Base-by-base conservation (phyloP, 192 early-diverging fungal genomes). In the Gigaspora rosea region DNA sequence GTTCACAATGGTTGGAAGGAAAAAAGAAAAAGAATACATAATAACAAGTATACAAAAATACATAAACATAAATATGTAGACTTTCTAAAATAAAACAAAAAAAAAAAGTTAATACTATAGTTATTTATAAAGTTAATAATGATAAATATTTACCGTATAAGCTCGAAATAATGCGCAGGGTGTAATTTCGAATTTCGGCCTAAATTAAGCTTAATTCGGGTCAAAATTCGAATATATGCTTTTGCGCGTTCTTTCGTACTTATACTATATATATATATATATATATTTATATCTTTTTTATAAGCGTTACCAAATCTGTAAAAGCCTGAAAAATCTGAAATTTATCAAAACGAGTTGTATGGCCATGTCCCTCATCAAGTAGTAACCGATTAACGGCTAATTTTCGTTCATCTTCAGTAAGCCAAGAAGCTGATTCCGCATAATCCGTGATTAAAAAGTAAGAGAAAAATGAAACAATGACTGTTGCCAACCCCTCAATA, bases 1-100 rank as follows among this genome's bases (percentile, higher is more conserved):
- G 33, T 85, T 86, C 71, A 94, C 86, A n/a, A 94, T 92, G 16
- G 88, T 88, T 0, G 93, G 92, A 51, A 94, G 79, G 75, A 93
- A 92, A 12, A 91, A 85, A 52, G 87, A 85, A 50, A 91, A 86
- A 72, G 88, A 89, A 54, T 91, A 91, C 6, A 90, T 73, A 7
- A 89, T 86, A 11, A 87, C 91, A 64, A 86, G 82, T 54, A 86
- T 84, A 7, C 89, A 86, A 70, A 91, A 90, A 74, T 89, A 89
- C 20, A 90, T 87, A n/a, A 92, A 66, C 46, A 86, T 83, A 22
- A 85, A 83, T 49, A 90, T 72, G 22, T 88, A 69, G 1, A 84
- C 80, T 71, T 84, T 84, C 83, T 73, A 36, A 54, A n/a, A 33
- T 8, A n/a, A 54, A 16, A 8, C 27, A 27, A 27, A 27, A 27